A percentile compares a stretch with the other conserved stretches of the same genome.
Evolutionary conservation across 2,329 filamentous ascomycete species (phyloP).

Genomic region (Lasiodiplodia citricola): DNA sequence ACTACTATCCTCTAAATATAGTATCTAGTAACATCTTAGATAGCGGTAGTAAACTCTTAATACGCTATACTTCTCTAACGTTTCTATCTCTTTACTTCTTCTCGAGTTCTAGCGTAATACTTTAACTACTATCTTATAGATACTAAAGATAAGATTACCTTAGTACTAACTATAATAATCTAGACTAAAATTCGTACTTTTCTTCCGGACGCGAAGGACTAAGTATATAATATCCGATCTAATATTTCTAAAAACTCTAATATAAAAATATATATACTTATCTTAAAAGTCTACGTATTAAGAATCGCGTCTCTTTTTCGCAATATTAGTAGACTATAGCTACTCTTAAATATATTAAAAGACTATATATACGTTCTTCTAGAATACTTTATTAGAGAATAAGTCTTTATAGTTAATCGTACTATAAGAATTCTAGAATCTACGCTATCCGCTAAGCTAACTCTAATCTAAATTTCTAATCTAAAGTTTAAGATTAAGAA

Average conservation of each 20-base stretch:
- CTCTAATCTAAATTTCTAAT: neutral
- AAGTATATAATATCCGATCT: too few species aligned
- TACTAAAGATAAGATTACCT: too few species aligned
- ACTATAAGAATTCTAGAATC: neutral
- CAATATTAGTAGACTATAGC: neutral
- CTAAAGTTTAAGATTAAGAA: neutral
- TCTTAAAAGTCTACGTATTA: neutral
- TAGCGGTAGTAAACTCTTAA: too few species aligned
- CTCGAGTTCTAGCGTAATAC: neutral
- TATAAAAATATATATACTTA: neutral
- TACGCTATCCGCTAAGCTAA: neutral
- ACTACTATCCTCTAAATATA: too few species aligned
- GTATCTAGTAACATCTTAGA: too few species aligned
- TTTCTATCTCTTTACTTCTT: neutral
- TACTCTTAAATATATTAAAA: neutral
- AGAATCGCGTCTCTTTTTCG: neutral
- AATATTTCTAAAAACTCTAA: neutral
- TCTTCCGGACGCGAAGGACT: neutral
- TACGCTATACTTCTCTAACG: neutral
- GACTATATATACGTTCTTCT: neutral
- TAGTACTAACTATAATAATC: neutral
- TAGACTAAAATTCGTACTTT: neutral
- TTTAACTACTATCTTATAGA: neutral
- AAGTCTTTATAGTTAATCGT: neutral
- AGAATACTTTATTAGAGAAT: too few species aligned